phyloP scores from a whole-genome alignment of 2,329 filamentous ascomycete species.

The Verticillium klebahnii region DNA sequence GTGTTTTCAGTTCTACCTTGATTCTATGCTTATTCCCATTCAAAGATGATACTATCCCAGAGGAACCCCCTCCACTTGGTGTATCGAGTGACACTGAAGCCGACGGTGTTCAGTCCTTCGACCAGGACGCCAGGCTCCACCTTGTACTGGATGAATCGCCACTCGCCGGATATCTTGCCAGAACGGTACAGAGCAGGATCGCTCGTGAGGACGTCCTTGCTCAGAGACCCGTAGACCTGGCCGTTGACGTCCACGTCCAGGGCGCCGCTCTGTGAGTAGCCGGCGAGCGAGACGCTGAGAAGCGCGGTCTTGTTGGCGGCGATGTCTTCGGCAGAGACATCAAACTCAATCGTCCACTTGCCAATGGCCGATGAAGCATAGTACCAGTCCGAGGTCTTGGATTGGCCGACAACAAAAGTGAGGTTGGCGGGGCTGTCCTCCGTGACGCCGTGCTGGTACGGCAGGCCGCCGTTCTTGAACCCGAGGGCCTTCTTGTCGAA shows the following conservation, averaged over 20 bases:
- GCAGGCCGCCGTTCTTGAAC: slow-evolving; percentile 33
- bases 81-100: slow-evolving; percentile 7
- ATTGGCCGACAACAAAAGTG: slow-evolving; percentile 33
- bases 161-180: slow-evolving; percentile 9
- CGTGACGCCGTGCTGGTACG: slow-evolving; percentile 33
- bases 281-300: slow-evolving; percentile 32
- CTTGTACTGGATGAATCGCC: slow-evolving; percentile 9
- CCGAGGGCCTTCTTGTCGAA: slow-evolving; percentile 37
- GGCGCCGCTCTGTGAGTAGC: slow-evolving; percentile 23
- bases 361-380: slow-evolving; percentile 32
- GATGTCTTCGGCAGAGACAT: neutral
- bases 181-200: slow-evolving; percentile 10
- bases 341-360: slow-evolving; percentile 21
- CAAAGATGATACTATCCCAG: slow-evolving; percentile 10
- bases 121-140: slow-evolving; percentile 4
- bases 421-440: slow-evolving; percentile 34
- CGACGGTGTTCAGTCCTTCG: slow-evolving; percentile 6
- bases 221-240: slow-evolving; percentile 5
- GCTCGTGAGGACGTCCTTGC: slow-evolving; percentile 7
- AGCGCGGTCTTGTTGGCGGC: slow-evolving; percentile 18
- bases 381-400: slow-evolving; percentile 34
- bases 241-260: slow-evolving; percentile 9
- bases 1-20: neutral
- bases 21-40: slow-evolving; percentile 1
- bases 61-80: slow-evolving; percentile 10